phyloP scores from a whole-genome alignment of 495 filamentous ascomycete species.

The Penicillium chermesinum region DNA sequence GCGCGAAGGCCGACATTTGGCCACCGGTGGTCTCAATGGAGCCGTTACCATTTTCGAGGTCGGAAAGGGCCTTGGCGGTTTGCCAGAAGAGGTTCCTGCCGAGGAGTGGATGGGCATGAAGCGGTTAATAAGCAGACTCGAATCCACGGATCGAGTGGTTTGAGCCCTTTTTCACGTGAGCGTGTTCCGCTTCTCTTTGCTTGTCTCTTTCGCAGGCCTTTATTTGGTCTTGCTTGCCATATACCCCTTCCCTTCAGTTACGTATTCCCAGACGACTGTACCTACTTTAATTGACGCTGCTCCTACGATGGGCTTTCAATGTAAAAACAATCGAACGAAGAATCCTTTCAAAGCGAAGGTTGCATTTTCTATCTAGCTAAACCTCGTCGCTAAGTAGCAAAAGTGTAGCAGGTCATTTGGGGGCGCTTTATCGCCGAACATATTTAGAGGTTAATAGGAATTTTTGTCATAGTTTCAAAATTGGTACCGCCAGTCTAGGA shows the following conservation, averaged over 20 bases:
- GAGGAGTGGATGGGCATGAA: slow-evolving; percentile 93
- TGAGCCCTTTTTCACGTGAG: slow-evolving; percentile 8
- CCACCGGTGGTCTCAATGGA: slow-evolving; percentile 85
- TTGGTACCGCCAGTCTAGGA: too few relatives aligned
- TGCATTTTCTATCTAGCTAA: too few relatives aligned
- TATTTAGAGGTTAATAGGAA: too few relatives aligned
- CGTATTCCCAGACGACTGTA: slow-evolving; percentile 17
- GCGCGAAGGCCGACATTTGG: slow-evolving; percentile 77
- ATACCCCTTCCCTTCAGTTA: slow-evolving; percentile 25
- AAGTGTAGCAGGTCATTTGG: too few relatives aligned
- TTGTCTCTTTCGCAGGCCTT: slow-evolving; percentile 3
- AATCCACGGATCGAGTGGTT: slow-evolving; percentile 39
- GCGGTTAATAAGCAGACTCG: slow-evolving; percentile 70
- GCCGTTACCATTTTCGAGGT: slow-evolving; percentile 91
- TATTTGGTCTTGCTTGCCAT: slow-evolving; percentile 22
- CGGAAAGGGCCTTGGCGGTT: slow-evolving; percentile 72
- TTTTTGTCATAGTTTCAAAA: too few relatives aligned
- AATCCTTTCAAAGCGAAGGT: background rate
- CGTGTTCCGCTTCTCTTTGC: slow-evolving; percentile 8
- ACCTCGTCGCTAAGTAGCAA: too few relatives aligned
- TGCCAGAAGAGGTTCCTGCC: slow-evolving; percentile 63
- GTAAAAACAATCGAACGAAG: background rate
- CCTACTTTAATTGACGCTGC: slow-evolving; percentile 1
- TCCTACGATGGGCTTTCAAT: background rate
- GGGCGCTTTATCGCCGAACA: too few relatives aligned